Evolutionary conservation across 2,329 filamentous ascomycete species (phyloP).

Genomic region (Pyricularia sp.): DNA sequence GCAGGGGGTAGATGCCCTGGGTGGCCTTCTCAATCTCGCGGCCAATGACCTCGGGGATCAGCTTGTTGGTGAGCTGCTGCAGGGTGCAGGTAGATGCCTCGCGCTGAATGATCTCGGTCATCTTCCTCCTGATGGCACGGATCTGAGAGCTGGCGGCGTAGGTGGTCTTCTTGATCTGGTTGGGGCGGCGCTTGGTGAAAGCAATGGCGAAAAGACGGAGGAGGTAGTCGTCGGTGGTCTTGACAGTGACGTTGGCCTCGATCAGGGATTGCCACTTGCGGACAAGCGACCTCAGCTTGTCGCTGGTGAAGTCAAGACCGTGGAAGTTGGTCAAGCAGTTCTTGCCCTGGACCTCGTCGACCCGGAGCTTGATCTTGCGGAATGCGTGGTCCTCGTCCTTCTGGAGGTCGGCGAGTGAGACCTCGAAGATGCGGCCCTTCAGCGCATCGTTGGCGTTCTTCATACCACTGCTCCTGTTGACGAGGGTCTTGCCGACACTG

Average conservation of each 20-base stretch:
- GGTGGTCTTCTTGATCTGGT: slow-evolving; percentile 99
- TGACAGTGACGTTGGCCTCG: slow-evolving; percentile 99
- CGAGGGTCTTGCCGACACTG: slow-evolving; percentile 98
- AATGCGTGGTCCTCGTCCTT: slow-evolving; percentile 99
- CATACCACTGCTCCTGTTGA: slow-evolving; percentile 98
- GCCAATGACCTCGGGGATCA: slow-evolving; percentile 98
- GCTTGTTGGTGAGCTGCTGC: slow-evolving; percentile 93
- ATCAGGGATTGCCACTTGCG: slow-evolving; percentile 99
- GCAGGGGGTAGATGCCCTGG: slow-evolving; percentile 98
- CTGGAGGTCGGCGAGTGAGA: slow-evolving; percentile 96
- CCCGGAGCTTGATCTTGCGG: slow-evolving; percentile 98
- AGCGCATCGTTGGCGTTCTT: slow-evolving; percentile 99
- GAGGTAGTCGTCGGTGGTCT: slow-evolving; percentile 99
- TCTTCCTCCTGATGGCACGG: slow-evolving; percentile 97
- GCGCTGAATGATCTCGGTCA: slow-evolving; percentile 97
- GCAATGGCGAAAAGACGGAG: slow-evolving; percentile 97
- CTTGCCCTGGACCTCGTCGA: slow-evolving; percentile 99
- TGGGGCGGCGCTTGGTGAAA: slow-evolving; percentile 98
- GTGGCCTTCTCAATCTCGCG: slow-evolving; percentile 99
- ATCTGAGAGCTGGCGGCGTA: slow-evolving; percentile 97
- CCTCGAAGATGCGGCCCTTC: slow-evolving; percentile 98
- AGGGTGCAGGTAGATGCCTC: slow-evolving; percentile 93
- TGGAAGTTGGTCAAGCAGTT: slow-evolving; percentile 99
- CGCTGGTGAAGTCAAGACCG: slow-evolving; percentile 99
- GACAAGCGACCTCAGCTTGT: slow-evolving; percentile 98